Percentiles rank a stretch among this genome's conserved stretches.
phyloP scores from a whole-genome alignment of 2,329 filamentous ascomycete species.

The Nemania sp. region DNA sequence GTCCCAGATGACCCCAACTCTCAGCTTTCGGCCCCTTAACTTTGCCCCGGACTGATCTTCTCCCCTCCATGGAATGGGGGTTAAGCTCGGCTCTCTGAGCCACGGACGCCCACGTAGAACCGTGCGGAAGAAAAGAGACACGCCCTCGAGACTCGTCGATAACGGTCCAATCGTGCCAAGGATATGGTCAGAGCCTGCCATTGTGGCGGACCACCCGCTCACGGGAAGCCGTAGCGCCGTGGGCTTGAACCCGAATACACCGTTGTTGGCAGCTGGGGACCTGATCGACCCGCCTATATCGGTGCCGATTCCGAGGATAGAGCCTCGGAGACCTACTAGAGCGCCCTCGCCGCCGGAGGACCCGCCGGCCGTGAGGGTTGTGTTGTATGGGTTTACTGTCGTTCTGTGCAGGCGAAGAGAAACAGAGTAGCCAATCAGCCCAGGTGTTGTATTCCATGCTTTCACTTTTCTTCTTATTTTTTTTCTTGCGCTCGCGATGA shows the following conservation, averaged over 20 bases:
- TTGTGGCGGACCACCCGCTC: conserved; percentile 43
- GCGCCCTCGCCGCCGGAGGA: conserved; percentile 63
- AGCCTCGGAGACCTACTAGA: conserved; percentile 55
- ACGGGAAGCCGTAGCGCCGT: conserved; percentile 49
- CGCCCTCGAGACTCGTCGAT: conserved; percentile 55
- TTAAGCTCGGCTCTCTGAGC: conserved; percentile 33
- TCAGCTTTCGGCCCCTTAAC: conserved; percentile 49
- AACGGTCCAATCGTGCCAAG: conserved; percentile 55
- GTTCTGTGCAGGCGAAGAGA: conserved; percentile 42
- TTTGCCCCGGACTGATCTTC: neutral
- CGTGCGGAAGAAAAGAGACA: conserved; percentile 48
- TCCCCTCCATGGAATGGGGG: conserved; percentile 33
- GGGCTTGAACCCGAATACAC: conserved; percentile 50
- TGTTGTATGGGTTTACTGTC: conserved; percentile 60
- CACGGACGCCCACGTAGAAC: conserved; percentile 38
- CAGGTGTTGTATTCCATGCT: neutral
- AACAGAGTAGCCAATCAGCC: neutral
- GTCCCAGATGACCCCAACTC: conserved; percentile 63
- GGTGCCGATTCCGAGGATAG: conserved; percentile 57
- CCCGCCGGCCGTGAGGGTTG: conserved; percentile 54
- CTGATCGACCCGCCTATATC: conserved; percentile 58
- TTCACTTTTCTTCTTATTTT: too few species aligned
- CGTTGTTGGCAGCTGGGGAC: conserved; percentile 52
- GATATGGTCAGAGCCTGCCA: conserved; percentile 47
- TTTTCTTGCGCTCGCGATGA: too few species aligned